Percentiles rank a stretch among this genome's conserved stretches.
phyloP scores from a whole-genome alignment of 2,329 filamentous ascomycete genomes.

The Monilinia aucupariae region DNA sequence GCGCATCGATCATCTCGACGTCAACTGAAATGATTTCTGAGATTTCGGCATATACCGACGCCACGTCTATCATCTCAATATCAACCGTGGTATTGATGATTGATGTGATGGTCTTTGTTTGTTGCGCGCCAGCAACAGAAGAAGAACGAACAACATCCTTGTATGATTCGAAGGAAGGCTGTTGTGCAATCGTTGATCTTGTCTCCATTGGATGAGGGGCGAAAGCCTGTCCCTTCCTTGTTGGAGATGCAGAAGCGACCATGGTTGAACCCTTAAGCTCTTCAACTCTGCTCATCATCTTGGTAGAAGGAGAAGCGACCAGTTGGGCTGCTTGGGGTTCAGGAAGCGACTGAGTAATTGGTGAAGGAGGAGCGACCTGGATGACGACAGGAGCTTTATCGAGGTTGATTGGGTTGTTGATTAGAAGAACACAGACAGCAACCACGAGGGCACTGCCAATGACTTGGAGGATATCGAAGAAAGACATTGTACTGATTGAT shows the following conservation, averaged over 20 bases:
- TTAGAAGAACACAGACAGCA: neutral
- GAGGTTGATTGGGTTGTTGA: neutral
- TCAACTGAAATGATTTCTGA: conserved; percentile 3
- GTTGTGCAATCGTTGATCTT: neutral
- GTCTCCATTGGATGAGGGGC: neutral
- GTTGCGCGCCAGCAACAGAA: conserved; percentile 15
- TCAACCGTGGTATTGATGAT: neutral
- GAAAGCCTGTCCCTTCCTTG: neutral
- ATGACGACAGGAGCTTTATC: conserved; percentile 1
- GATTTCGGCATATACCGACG: conserved; percentile 11
- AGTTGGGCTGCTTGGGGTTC: neutral
- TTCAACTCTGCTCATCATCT: neutral
- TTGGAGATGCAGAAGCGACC: neutral
- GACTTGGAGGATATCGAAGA: neutral
- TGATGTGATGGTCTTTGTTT: neutral
- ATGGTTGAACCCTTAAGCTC: neutral
- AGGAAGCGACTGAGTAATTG: neutral
- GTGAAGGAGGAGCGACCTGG: neutral
- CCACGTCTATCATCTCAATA: neutral
- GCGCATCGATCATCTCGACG: conserved; percentile 5
- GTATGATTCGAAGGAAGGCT: neutral
- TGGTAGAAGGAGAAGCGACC: neutral
- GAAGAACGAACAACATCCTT: neutral
- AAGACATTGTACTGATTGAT: conserved; percentile 11
- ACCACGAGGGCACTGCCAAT: conserved; percentile 1